These are phyloP conservation scores for Thalassia testudinum DNA, from an alignment of 116 monocot genomes.

Conservation along the genomic window DNA sequence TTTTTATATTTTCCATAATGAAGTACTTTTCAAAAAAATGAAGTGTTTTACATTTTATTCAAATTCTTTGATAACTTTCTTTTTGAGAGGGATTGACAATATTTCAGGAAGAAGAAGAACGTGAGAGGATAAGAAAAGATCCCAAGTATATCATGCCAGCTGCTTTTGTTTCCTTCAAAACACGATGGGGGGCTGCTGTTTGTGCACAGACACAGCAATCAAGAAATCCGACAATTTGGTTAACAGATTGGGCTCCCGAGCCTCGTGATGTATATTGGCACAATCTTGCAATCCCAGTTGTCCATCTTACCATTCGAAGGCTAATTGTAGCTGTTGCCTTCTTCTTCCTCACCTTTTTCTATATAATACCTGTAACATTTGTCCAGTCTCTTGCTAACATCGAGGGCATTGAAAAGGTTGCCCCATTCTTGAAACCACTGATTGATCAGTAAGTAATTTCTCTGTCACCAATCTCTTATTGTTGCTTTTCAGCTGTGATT, in stretches of 20 bases:
- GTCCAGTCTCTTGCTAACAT: conserved; percentile 82
- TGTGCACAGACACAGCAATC: conserved; percentile 91
- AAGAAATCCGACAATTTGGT: conserved; percentile 73
- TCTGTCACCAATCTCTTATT: too few relatives aligned
- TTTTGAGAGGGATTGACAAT: too few relatives aligned
- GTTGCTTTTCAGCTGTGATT: too few relatives aligned
- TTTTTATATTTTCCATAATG: too few relatives aligned
- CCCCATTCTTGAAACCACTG: conserved; percentile 50
- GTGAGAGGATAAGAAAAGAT: conserved; percentile 33
- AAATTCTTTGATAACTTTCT: neutral
- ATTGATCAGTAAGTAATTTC: conserved; percentile 48
- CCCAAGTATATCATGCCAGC: conserved; percentile 57
- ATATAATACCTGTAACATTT: conserved; percentile 61
- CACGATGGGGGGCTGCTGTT: conserved; percentile 78
- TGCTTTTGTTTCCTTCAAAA: conserved; percentile 77
- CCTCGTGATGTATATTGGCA: conserved; percentile 79
- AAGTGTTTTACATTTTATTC: too few relatives aligned
- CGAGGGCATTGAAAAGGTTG: conserved; percentile 61
- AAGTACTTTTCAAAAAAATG: too few relatives aligned
- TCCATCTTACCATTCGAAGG: conserved; percentile 43
- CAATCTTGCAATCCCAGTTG: conserved; percentile 67
- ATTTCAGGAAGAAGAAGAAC: conserved; percentile 36
- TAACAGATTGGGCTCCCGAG: conserved; percentile 87
- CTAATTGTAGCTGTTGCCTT: conserved; percentile 52
- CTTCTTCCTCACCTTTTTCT: conserved; percentile 92